phyloP scores from a whole-genome alignment of 345 rosid species.

The Cardiospermum halicacabum region DNA sequence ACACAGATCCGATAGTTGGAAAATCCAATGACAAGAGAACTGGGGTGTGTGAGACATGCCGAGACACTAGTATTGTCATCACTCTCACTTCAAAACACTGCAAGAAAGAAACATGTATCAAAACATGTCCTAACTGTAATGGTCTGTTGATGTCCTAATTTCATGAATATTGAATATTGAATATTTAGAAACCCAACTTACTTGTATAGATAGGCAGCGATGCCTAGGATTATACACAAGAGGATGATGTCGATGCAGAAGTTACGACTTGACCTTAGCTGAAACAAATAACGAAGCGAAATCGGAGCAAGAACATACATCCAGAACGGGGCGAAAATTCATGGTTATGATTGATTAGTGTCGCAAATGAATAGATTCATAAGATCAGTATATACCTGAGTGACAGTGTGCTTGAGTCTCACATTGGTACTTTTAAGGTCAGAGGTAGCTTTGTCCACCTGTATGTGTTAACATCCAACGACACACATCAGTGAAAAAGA shows the following conservation, averaged over 20 bases:
- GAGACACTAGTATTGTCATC: too few relatives aligned
- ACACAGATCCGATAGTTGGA: too few relatives aligned
- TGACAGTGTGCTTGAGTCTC: constrained; percentile 74
- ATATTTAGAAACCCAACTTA: constrained; percentile 34
- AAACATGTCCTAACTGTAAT: background rate
- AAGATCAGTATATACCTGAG: constrained; percentile 44
- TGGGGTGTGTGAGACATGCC: too few relatives aligned
- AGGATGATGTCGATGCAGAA: constrained; percentile 87
- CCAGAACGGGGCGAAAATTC: background rate
- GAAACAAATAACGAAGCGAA: constrained; percentile 11
- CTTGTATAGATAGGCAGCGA: constrained; percentile 92
- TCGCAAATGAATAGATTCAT: background rate
- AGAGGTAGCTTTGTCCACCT: constrained; percentile 79
- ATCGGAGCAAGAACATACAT: background rate
- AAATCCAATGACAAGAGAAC: background rate
- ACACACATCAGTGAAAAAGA: background rate
- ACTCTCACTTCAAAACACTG: constrained; percentile 51
- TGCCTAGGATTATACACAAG: constrained; percentile 68
- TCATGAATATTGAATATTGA: background rate
- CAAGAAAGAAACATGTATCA: constrained; percentile 11
- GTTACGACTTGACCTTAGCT: constrained; percentile 89
- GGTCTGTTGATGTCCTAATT: background rate
- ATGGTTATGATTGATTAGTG: constrained; percentile 19
- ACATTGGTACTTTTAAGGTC: constrained; percentile 79
- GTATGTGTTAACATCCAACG: constrained; percentile 13